Evolutionary conservation across 2,329 filamentous ascomycete genomes (phyloP), one percentile per base, ranked within the genome.

Genomic region (Sphaerulina populicola): DNA sequence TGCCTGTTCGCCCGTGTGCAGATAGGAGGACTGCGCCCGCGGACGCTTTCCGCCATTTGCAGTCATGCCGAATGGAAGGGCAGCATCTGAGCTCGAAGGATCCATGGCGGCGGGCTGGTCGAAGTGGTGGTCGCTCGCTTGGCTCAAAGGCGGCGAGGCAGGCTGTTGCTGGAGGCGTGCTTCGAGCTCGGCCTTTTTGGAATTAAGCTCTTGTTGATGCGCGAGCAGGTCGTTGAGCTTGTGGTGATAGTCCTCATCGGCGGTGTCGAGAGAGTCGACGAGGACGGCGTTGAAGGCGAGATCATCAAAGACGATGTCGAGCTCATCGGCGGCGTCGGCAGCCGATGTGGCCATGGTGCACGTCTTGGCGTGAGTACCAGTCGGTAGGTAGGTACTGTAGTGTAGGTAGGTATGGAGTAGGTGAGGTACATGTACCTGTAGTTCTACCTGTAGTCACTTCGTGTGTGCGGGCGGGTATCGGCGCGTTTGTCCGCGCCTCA

Each of bases 221-320:
- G 60, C 38, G 50, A 62, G 47, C 7, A 63, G 53, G 14, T 61
- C 57, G 10, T 52, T 52, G 31, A 59, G 59, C 14, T 52, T 53
- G 9, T 57, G 50, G 7, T 52, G 47, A 44, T 64, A 66, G 43
- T 65, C 60, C 40, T 65, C 64, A 18, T 63, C 60, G 29, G 52
- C 59, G 3, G 45, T 33, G 30, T 68, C 66, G n/a, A 70, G 60
- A 6, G 55, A 64, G 6, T 59, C 54, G 5, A 67, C 59, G 2
- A 67, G 53, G 6, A 66, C 59, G 30, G 58, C 51, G 11, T 60
- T 58, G 51, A 68, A 68, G 5, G 57, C 45, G 23, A 70, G 54
- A 27, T 70, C 66, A n/a, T 69, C 64, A 31, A 61, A 60, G 41
- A 68, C 53, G 27, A 62, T 61, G n/a, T 63, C 52, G 11, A 47